Conservation (phyloP, 2,329 filamentous ascomycete genomes). For the Neonectria neomacrospora region DNA sequence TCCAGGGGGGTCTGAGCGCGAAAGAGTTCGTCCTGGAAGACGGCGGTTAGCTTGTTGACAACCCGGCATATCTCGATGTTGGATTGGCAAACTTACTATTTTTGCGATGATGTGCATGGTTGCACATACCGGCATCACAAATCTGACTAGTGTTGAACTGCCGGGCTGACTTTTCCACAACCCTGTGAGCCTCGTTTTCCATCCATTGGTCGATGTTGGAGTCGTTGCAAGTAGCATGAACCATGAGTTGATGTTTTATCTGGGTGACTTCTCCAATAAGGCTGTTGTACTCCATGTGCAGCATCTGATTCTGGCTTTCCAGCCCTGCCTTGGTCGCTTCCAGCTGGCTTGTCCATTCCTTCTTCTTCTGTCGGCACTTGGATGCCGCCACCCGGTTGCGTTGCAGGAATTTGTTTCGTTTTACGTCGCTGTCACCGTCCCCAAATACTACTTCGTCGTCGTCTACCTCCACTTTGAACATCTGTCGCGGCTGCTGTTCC, state of each 20-base stretch:
- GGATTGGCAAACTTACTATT: neutral
- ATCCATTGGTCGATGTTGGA: constrained; percentile 65
- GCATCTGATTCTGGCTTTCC: constrained; percentile 55
- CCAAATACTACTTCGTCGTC: neutral
- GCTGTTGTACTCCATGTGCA: constrained; percentile 56
- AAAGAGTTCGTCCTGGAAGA: neutral
- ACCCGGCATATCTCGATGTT: neutral
- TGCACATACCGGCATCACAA: neutral
- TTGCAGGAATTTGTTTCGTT: constrained; percentile 70
- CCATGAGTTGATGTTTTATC: constrained; percentile 64
- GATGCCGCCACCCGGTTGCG: constrained; percentile 78
- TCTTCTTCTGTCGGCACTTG: constrained; percentile 78
- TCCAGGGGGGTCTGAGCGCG: constrained; percentile 6
- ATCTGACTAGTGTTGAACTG: neutral
- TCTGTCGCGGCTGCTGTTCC: neutral
- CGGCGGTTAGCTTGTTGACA: neutral
- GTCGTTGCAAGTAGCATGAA: constrained; percentile 63
- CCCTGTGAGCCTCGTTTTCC: constrained; percentile 61
- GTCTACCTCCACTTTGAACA: constrained; percentile 28
- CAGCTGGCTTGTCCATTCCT: constrained; percentile 62
- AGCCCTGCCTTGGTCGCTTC: constrained; percentile 58
- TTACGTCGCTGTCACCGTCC: constrained; percentile 50
- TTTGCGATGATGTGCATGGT: neutral
- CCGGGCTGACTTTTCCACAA: constrained; percentile 51
- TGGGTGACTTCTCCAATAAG: constrained; percentile 58